These are phyloP conservation scores for Purpureocillium lavendulum DNA, from an alignment of 2,329 filamentous ascomycete genomes.

Conservation along the genomic window DNA sequence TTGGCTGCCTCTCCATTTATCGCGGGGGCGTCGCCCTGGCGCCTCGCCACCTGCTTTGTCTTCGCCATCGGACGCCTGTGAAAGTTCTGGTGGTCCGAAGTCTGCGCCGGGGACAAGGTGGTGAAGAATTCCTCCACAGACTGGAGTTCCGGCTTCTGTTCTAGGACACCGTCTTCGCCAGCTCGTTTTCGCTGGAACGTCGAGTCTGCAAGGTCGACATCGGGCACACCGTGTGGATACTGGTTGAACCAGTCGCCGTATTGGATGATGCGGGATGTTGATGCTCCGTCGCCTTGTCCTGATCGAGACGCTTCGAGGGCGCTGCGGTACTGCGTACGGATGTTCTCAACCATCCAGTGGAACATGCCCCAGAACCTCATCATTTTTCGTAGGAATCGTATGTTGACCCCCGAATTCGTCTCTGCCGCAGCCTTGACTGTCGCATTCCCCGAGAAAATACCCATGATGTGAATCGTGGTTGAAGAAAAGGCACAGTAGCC, in stretches of 20 bases:
- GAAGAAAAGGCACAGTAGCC: constrained; percentile 93
- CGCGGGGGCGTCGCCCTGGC: constrained; percentile 10
- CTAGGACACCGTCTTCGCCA: constrained; percentile 79
- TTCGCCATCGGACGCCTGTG: constrained; percentile 17
- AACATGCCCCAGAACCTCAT: constrained; percentile 99
- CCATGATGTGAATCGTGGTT: constrained; percentile 88
- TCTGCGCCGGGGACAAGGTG: constrained; percentile 59
- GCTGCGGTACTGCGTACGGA: constrained; percentile 78
- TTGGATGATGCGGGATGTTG: constrained; percentile 66
- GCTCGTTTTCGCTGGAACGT: constrained; percentile 60
- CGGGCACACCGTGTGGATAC: constrained; percentile 85
- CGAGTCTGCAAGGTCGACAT: constrained; percentile 74
- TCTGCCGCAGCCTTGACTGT: constrained; percentile 70
- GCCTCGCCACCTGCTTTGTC: constrained; percentile 30
- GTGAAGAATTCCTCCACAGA: constrained; percentile 94
- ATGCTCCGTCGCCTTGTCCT: constrained; percentile 45
- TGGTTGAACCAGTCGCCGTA: constrained; percentile 97
- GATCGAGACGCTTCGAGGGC: constrained; percentile 74
- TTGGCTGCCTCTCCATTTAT: no score
- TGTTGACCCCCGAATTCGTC: constrained; percentile 76
- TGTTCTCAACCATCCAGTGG: constrained; percentile 88
- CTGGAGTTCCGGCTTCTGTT: constrained; percentile 82
- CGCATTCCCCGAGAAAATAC: constrained; percentile 79
- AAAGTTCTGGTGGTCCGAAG: constrained; percentile 24
- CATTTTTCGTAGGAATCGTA: constrained; percentile 88